These are phyloP conservation scores for Metarhizium anisopliae DNA, from an alignment of 2,329 filamentous ascomycete genomes.

Conservation along the genomic window DNA sequence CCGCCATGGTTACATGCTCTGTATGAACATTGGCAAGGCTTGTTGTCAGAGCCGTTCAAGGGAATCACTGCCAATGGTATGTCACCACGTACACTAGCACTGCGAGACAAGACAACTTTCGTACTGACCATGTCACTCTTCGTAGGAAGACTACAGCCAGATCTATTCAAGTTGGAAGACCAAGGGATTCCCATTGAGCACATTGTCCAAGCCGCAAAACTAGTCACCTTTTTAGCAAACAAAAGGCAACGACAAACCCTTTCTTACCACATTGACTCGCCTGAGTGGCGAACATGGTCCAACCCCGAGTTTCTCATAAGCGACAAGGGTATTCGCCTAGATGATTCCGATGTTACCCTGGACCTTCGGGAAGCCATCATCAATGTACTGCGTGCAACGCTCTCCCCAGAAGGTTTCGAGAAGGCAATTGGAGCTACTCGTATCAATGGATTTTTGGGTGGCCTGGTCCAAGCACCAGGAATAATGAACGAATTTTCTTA, in stretches of 20 bases:
- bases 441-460: slow-evolving; percentile 66
- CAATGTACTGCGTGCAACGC: slow-evolving; percentile 43
- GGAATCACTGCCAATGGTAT: slow-evolving; percentile 61
- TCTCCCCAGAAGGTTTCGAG: slow-evolving; percentile 62
- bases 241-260: slow-evolving; percentile 39
- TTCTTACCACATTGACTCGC: slow-evolving; percentile 56
- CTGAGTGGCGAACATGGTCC: slow-evolving; percentile 61
- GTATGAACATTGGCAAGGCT: slow-evolving; percentile 47
- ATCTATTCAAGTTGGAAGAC: slow-evolving; percentile 51
- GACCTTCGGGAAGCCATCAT: slow-evolving; percentile 41
- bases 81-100: slow-evolving; percentile 1
- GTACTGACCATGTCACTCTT: background rate
- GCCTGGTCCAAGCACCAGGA: slow-evolving; percentile 49
- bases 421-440: slow-evolving; percentile 64
- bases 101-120: too few relatives aligned
- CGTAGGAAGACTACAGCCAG: slow-evolving; percentile 39
- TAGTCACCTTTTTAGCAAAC: slow-evolving; percentile 36
- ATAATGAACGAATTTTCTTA: slow-evolving; percentile 71
- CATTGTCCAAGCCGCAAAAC: slow-evolving; percentile 44
- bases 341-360: slow-evolving; percentile 36
- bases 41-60: slow-evolving; percentile 58
- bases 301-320: slow-evolving; percentile 68
- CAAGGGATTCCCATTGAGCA: slow-evolving; percentile 50
- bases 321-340: slow-evolving; percentile 60
- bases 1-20: slow-evolving; percentile 61